Evolutionary conservation across 164 flowering plant species (phyloP).

Genomic region (Stephania japonica): DNA sequence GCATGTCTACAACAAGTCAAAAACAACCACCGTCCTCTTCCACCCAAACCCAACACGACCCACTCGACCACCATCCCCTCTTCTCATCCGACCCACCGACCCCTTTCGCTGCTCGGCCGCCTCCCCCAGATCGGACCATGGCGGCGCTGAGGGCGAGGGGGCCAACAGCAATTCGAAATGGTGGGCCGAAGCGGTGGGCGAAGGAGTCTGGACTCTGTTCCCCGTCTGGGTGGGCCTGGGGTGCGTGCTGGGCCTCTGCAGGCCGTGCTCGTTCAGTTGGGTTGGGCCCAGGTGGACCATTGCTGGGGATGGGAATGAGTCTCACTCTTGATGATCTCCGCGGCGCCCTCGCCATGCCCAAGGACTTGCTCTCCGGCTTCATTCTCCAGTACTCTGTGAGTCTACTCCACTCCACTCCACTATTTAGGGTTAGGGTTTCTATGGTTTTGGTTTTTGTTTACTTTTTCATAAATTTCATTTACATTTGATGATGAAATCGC

Average conservation of each 20-base stretch:
- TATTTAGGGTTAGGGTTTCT: not conserved
- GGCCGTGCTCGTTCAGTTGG: conserved; percentile 60
- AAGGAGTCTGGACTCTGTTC: conserved; percentile 57
- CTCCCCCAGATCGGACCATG: no score
- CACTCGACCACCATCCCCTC: not conserved
- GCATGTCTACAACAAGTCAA: no score
- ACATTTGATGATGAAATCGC: no score
- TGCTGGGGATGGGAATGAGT: conserved; percentile 97
- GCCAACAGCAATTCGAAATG: conserved; percentile 8
- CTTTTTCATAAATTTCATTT: no score
- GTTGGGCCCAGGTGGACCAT: conserved; percentile 48
- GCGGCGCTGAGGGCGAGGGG: no score
- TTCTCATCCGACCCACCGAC: not conserved
- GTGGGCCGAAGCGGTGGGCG: conserved; percentile 41
- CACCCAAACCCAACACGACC: no score
- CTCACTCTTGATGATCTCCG: conserved; percentile 79
- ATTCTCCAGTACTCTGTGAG: conserved; percentile 71
- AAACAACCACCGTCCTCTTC: no score
- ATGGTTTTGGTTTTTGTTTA: no score
- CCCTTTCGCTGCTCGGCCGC: not conserved
- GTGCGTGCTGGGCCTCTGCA: conserved; percentile 53
- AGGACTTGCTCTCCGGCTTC: conserved; percentile 64
- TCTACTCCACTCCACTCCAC: not conserved
- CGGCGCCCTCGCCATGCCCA: conserved; percentile 79
- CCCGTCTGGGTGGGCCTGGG: conserved; percentile 82